A percentile compares a stretch with the other conserved stretches of the same genome.
These are phyloP conservation scores for Teratosphaeria destructans DNA, from an alignment of 2,329 filamentous ascomycete genomes.

Conservation along the genomic window DNA sequence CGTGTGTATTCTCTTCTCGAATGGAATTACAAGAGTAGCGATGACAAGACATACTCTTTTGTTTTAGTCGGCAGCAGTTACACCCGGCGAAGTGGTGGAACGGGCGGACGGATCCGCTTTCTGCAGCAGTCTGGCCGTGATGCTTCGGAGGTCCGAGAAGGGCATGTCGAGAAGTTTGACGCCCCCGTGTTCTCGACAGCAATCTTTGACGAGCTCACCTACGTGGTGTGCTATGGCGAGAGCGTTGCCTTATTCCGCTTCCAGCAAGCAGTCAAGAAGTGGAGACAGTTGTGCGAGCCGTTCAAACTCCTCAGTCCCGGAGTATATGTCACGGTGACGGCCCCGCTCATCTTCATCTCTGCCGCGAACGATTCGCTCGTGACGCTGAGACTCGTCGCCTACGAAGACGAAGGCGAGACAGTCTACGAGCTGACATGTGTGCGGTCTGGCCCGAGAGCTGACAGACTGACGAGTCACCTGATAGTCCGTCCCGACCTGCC, in stretches of 20 bases:
- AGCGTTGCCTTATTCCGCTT: conserved; percentile 35
- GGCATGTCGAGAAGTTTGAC: conserved; percentile 34
- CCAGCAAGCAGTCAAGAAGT: conserved; percentile 14
- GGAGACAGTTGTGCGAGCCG: conserved; percentile 22
- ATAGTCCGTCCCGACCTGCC: conserved; percentile 4
- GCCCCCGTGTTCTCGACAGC: conserved; percentile 48
- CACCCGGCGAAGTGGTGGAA: conserved; percentile 28
- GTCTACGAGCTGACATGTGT: background rate
- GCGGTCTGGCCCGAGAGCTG: conserved; percentile 10
- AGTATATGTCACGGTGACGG: conserved; percentile 38
- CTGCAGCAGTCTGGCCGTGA: conserved; percentile 21
- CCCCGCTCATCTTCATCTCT: conserved; percentile 42
- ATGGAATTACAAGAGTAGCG: conserved; percentile 37
- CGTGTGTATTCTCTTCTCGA: conserved; percentile 51
- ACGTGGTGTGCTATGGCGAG: conserved; percentile 39
- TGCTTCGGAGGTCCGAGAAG: conserved; percentile 40
- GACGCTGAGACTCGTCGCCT: conserved; percentile 31
- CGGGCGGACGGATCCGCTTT: conserved; percentile 38
- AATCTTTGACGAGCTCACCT: conserved; percentile 45
- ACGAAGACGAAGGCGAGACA: background rate
- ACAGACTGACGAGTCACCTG: conserved; percentile 14
- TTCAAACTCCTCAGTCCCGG: conserved; percentile 27
- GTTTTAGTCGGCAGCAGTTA: conserved; percentile 45
- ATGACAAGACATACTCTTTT: conserved; percentile 48
- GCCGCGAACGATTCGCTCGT: conserved; percentile 45